Evolutionary conservation across 495 filamentous ascomycete genomes (phyloP).

Genomic region (Stereocaulon alpinum): DNA sequence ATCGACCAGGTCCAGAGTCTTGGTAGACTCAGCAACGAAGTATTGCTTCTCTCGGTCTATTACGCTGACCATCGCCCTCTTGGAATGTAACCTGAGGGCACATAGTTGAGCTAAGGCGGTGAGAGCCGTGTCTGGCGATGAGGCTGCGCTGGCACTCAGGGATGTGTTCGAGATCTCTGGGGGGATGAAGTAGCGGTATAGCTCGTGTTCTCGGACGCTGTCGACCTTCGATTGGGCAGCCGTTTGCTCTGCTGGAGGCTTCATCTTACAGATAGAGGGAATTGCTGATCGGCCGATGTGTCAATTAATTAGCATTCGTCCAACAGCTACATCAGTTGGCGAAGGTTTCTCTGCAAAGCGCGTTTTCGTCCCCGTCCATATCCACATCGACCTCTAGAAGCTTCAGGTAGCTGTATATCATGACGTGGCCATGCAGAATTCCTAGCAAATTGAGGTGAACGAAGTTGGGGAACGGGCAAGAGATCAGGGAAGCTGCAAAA

Average conservation of each 20-base stretch:
- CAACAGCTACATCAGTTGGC: background rate
- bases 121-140: constrained; percentile 29
- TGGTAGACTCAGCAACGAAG: constrained; percentile 45
- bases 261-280: background rate
- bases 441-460: background rate
- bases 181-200: constrained; percentile 40
- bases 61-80: constrained; percentile 38
- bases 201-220: constrained; percentile 30
- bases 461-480: background rate
- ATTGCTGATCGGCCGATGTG: background rate
- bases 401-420: too few species aligned
- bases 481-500: background rate
- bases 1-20: constrained; percentile 29
- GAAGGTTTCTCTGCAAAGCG: background rate
- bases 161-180: background rate
- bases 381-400: too few species aligned
- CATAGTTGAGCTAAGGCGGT: constrained; percentile 40
- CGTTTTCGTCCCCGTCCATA: background rate
- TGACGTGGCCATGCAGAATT: too few species aligned
- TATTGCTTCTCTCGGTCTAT: constrained; percentile 37
- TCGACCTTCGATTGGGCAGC: constrained; percentile 10
- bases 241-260: background rate
- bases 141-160: constrained; percentile 3
- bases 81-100: constrained; percentile 38
- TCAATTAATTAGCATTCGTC: background rate